Evolutionary conservation across 179 eudicot genomes (phyloP), one percentile per base, ranked within the genome.

Genomic region (Camellia oleifera): DNA sequence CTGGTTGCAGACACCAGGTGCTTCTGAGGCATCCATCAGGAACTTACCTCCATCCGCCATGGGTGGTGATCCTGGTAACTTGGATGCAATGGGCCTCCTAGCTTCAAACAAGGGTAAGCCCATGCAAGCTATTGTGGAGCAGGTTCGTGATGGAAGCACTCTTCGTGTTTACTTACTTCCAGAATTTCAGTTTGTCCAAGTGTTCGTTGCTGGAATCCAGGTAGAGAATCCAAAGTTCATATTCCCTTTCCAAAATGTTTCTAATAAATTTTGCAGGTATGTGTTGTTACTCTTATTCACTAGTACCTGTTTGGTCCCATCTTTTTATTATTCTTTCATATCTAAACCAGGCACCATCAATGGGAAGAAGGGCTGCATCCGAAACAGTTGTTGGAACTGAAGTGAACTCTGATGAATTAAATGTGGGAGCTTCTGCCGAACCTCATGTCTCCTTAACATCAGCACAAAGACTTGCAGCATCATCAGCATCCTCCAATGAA

Each of bases 141-240:
- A 94, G 82, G 94, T 91, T 82, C 99, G 94, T 69, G 97, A 92
- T 85, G 99, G 99, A 84, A 96, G 97, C 85, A 88, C 97, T 48
- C 77, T 96, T 78, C 92, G 99, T 67, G 97, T 87, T 54, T 94
- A 92, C 82, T 83, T 95, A 88, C 98, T 96, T 83, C 99, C 98
- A 9, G 97, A 91, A 18, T 96, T 92, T 81, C 98, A 91, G 85
- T 91, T 84, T 82, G 93, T 91, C 67, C 99, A 96, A 89, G 97
- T 96, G 69, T 90, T 91, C 79, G 88, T 94, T 80, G 94, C 98
- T 57, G 99, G 99, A 66, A 83, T 96, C 77, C 94, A 91, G 98
- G 99, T 93, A 81, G 12, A 66, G 61, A 66, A 65, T 75, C 54
- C 53, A 14, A 32, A 52, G 12, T 42, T 80, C 64, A 18, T 40